Conservation (phyloP, 139 green algal genomes). For the Chlorella sp. region DNA sequence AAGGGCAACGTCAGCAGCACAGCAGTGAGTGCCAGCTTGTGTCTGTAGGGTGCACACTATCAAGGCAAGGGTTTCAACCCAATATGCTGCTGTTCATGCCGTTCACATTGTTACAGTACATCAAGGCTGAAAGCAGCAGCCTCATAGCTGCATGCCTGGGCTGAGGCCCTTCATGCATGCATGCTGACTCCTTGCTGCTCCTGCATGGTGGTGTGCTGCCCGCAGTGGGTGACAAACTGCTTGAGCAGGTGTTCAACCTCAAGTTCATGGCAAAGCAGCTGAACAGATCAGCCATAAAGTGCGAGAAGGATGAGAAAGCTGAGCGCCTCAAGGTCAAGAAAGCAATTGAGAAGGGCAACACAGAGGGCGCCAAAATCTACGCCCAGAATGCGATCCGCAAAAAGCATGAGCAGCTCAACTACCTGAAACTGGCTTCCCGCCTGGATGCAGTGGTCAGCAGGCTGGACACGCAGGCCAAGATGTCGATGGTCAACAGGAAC, state of each 20-base stretch:
- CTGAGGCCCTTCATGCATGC: too few species aligned
- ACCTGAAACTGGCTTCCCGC: slow-evolving; percentile 80
- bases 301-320: slow-evolving; percentile 92
- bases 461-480: slow-evolving; percentile 43
- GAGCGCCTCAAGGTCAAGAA: slow-evolving; percentile 94
- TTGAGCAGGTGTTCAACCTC: slow-evolving; percentile 97
- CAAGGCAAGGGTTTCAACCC: too few species aligned
- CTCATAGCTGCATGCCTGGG: too few species aligned
- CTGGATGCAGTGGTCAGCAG: slow-evolving; percentile 86
- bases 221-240: too few species aligned
- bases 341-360: slow-evolving; percentile 98
- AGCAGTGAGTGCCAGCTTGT: too few species aligned
- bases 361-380: slow-evolving; percentile 57
- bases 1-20: too few species aligned
- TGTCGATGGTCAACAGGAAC: slow-evolving; percentile 80
- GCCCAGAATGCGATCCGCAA: slow-evolving; percentile 86
- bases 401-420: slow-evolving; percentile 89
- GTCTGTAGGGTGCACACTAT: too few species aligned
- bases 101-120: too few species aligned
- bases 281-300: slow-evolving; percentile 68
- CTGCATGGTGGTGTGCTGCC: too few species aligned
- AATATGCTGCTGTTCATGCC: too few species aligned
- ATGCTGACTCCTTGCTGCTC: too few species aligned
- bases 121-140: too few species aligned
- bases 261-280: slow-evolving; percentile 93